phyloP scores from a whole-genome alignment of 2,329 filamentous ascomycete genomes.

The Coniella lustricola region DNA sequence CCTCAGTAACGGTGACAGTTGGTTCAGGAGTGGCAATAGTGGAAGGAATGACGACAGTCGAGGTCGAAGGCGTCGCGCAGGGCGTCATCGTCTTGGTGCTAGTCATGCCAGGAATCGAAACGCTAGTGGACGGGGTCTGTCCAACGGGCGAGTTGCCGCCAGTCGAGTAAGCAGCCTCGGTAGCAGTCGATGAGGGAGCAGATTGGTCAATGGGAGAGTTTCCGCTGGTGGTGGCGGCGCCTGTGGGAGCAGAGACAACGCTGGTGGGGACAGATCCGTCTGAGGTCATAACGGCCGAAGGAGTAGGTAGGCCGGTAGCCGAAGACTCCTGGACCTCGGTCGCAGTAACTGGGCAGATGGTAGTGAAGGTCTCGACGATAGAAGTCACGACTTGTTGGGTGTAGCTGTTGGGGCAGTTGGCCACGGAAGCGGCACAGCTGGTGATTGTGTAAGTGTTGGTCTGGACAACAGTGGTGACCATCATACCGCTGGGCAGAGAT shows the following conservation, averaged over 20 bases:
- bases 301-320: neutral
- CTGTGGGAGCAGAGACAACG: neutral
- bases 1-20: conserved; percentile 16
- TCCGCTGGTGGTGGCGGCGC: neutral
- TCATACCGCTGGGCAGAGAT: conserved; percentile 12
- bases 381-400: conserved; percentile 23
- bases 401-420: conserved; percentile 24
- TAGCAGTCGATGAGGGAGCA: neutral
- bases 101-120: conserved; percentile 7
- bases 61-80: conserved; percentile 14
- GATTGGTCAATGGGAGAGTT: neutral
- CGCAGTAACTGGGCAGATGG: conserved; percentile 22
- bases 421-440: conserved; percentile 22
- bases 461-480: conserved; percentile 20
- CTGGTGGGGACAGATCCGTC: neutral
- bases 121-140: neutral
- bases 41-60: conserved; percentile 18
- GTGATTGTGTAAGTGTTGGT: conserved; percentile 26
- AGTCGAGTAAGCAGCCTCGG: neutral
- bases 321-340: conserved; percentile 11
- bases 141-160: conserved; percentile 4
- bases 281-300: neutral
- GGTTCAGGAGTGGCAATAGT: conserved; percentile 18
- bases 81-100: conserved; percentile 15
- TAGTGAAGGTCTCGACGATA: conserved; percentile 20